Base-by-base conservation (phyloP, 1,284 basidiomycete species). In the Mixia osmundae region DNA sequence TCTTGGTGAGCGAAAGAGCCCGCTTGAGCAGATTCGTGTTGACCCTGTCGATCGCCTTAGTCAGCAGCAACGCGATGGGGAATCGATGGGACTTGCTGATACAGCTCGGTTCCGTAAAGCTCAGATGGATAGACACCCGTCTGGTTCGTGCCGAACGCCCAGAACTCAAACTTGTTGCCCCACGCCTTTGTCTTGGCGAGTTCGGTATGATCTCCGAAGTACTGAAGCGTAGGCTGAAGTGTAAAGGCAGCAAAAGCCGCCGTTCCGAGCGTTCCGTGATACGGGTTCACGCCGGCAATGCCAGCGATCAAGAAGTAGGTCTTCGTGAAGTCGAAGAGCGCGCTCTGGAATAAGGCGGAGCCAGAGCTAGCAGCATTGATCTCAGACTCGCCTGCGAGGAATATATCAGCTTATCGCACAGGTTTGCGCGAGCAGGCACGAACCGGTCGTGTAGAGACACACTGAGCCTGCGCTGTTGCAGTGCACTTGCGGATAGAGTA, bases 221-320 rank as follows among this genome's bases (percentile, higher is more conserved):
- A 29, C 35, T 44, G 36, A 25, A 46, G 39, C 2, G 23, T 38
- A 19, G 40, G 38, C 36, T 47, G 45, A 0, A 66, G 59, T 2
- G 60, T 58, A 47, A 53, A 66, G 1, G 56, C 52, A 2, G 63
- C 60, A 43, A 65, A 60, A 1, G 59, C 57, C 21, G 61, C 65
- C 10, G 54, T 46, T 6, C 60, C 63, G 21, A 61, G 50, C 1
- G 64, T 65, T 3, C 54, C 60, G 7, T 47, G 24, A 31, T 57
- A 52, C 2, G 63, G 63, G 47, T 56, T 63, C 31, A 62, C 51
- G 2, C 64, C 65, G 0, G 58, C 63, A 30, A 64, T 61, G 12
- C 65, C 65, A 5, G 57, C 60, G 35, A 66, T 50, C 36, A 65
- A 48, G 48, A 63, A 65, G 49, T 66, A 67, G 1, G 63, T 63